These are phyloP conservation scores for Solanum verrucosum DNA, from an alignment of 257 asterid species.

Conservation along the genomic window DNA sequence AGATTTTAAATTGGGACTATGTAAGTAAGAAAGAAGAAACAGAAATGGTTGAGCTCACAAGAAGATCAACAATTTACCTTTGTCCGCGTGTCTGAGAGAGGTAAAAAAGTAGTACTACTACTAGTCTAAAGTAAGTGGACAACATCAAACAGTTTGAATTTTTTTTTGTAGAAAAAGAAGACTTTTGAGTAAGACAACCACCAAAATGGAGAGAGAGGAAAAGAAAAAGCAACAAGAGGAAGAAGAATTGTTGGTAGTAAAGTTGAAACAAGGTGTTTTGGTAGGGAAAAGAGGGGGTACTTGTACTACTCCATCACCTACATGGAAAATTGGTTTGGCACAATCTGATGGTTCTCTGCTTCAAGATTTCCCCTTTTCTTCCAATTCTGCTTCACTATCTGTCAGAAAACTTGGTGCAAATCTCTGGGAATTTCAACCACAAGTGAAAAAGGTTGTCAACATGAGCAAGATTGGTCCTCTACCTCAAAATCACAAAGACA, in stretches of 20 bases:
- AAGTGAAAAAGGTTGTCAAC: slow-evolving; percentile 3
- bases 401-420: slow-evolving; percentile 77
- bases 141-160: slow-evolving; percentile 4
- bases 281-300: slow-evolving; percentile 62
- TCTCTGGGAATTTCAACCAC: slow-evolving; percentile 69
- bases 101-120: neutral
- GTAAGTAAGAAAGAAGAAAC: neutral
- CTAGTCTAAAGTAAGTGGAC: neutral
- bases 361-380: slow-evolving; percentile 33
- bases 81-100: neutral
- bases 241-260: slow-evolving; percentile 23
- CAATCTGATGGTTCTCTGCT: slow-evolving; percentile 46
- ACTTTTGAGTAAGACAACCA: slow-evolving; percentile 4
- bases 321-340: slow-evolving; percentile 61
- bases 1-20: neutral
- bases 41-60: neutral
- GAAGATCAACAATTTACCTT: neutral
- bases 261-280: slow-evolving; percentile 56
- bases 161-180: slow-evolving; percentile 5
- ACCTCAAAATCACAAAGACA: slow-evolving; percentile 10
- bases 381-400: slow-evolving; percentile 33
- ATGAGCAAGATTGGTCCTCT: slow-evolving; percentile 19
- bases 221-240: slow-evolving; percentile 26
- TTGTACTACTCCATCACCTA: slow-evolving; percentile 68
- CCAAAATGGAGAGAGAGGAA: slow-evolving; percentile 21